Base-by-base conservation (phyloP, 164 flowering plant genomes). In the Brasenia schreberi region DNA sequence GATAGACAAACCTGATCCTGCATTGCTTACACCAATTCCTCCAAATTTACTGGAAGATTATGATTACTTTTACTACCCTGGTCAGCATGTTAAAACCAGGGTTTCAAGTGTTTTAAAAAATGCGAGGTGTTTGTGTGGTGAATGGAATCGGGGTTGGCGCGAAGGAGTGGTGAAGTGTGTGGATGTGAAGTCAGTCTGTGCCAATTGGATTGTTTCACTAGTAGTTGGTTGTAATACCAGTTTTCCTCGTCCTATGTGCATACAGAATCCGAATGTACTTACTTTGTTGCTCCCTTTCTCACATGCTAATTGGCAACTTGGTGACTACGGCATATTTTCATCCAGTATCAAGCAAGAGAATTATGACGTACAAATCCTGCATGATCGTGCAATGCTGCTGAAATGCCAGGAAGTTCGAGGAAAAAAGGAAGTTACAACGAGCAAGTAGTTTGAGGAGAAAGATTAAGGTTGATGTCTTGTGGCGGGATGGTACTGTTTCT, bases 401-500 rank as follows among this genome's bases (percentile, higher is more conserved):
- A 74, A 72, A 42, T 42, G 68, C 27, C 81, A 66, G 64, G 72
- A 63, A 43, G 75, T 71, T 19, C 65, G 61, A 42, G 68, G 64
- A 52, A 72, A 71, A 64, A 71, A 44, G 59, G 70, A 71, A 66
- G 14, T 18, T 33, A 52, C 44, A 64, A 60, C 63, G 77, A 75
- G 43, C 79, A 84, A 43, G 53, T 85, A 1, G 86, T 73, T 80
- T 75, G 62, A 86, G 84, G 83, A 83, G 75, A 66, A 86, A 73
- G 76, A 79, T 79, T 19, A 86, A 78, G 72, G 83, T 87, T 67
- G 89, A 94, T 76, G 86, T 94, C 69, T 66, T 82, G 62, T 94
- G 98, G 98, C 98, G 89, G 78, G 91, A 94, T 78, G 98, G 96
- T 18, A 85, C 75, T 73, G 66, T 64, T 71, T 75, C 85, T 7